A percentile compares a stretch with the other conserved stretches of the same genome.
Conservation (phyloP, 345 rosid genomes). For the Zanthoxylum bungeanum region DNA sequence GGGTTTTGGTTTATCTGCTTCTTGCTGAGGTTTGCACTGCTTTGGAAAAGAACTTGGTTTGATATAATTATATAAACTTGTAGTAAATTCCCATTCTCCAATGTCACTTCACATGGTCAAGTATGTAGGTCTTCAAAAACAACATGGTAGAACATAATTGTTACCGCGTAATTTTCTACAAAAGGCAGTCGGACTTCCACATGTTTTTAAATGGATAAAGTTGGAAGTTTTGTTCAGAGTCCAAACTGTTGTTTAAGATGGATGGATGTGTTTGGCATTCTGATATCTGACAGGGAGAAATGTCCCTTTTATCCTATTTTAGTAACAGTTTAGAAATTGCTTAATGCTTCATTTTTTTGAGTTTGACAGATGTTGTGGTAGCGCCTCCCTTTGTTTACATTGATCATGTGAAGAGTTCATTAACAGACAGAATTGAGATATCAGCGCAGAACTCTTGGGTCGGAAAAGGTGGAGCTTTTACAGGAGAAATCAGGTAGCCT, state of each 20-base stretch:
- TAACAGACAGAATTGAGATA: conserved; percentile 71
- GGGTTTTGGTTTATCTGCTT: not conserved
- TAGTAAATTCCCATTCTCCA: not conserved
- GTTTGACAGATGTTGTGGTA: conserved; percentile 79
- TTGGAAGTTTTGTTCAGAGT: not conserved
- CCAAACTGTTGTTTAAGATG: not conserved
- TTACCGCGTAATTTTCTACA: not conserved
- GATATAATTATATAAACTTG: not conserved
- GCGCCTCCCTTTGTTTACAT: conserved; percentile 96
- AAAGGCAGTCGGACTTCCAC: not conserved
- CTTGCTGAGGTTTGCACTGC: not conserved
- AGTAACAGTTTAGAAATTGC: not conserved
- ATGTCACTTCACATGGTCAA: not conserved
- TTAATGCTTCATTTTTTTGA: conserved; percentile 3
- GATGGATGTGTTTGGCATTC: not conserved
- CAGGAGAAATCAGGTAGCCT: conserved; percentile 94
- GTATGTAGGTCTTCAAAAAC: not conserved
- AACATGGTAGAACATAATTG: not conserved
- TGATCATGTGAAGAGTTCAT: conserved; percentile 67
- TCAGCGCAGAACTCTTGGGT: conserved; percentile 97
- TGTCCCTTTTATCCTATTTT: not conserved
- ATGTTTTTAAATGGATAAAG: not conserved
- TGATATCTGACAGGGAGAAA: not conserved
- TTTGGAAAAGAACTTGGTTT: not conserved
- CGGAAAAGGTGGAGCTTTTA: conserved; percentile 97